phyloP scores from a whole-genome alignment of 768 basidiomycete genomes.

The Leccinum fibrillosum region DNA sequence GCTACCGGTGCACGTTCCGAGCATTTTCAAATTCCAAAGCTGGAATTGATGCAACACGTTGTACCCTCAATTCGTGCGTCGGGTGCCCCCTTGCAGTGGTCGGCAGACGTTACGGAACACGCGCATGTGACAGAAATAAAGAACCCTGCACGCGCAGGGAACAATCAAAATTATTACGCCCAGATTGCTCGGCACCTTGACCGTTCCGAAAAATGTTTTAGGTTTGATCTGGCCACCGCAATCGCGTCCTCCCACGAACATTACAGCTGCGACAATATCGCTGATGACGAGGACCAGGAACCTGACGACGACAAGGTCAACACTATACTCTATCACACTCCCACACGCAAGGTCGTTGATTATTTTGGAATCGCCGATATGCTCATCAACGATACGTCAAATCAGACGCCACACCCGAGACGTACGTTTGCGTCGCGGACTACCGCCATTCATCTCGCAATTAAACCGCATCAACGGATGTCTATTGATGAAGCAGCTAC shows the following conservation, averaged over 20 bases:
- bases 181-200: neutral
- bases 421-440: neutral
- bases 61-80: neutral
- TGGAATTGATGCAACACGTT: neutral
- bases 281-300: neutral
- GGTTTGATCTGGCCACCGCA: neutral
- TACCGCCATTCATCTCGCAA: neutral
- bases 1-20: constrained; percentile 11
- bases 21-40: neutral
- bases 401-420: neutral
- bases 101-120: neutral
- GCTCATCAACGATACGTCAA: neutral
- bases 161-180: neutral
- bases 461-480: neutral
- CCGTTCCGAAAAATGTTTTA: neutral
- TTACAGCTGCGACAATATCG: neutral
- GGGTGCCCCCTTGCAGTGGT: neutral
- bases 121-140: neutral
- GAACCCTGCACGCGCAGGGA: neutral
- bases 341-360: neutral
- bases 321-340: neutral
- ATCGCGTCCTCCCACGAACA: neutral
- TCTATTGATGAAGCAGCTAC: neutral
- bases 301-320: neutral
- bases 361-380: neutral